Evolutionary conservation across 176 grass and related monocot species (phyloP).

Genomic region (Triticum aestivum): DNA sequence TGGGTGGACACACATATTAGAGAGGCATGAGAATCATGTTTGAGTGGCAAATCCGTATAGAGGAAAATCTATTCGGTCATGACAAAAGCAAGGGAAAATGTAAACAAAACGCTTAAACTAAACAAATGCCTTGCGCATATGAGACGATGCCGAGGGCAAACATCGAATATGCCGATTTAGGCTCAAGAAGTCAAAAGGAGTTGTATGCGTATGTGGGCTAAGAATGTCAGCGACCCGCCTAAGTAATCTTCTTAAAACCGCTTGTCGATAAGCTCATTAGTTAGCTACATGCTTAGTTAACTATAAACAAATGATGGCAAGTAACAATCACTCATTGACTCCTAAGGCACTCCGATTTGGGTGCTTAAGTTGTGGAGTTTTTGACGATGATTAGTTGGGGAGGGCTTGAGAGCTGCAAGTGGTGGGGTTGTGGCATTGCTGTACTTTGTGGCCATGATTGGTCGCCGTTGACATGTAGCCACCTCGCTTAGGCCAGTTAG

Average conservation of each 20-base stretch:
- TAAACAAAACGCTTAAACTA: background rate
- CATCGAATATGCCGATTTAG: background rate
- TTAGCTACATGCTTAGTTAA: too few species aligned
- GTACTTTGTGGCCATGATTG: constrained; percentile 13
- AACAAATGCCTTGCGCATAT: background rate
- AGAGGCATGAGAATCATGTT: background rate
- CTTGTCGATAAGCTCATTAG: background rate
- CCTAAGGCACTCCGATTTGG: background rate
- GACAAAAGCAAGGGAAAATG: too few species aligned
- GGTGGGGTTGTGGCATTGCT: constrained; percentile 1
- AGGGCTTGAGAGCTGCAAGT: background rate
- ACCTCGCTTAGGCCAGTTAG: background rate
- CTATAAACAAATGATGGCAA: background rate
- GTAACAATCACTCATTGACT: constrained; percentile 2
- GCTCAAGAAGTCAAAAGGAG: background rate
- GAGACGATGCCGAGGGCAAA: background rate
- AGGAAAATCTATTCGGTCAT: too few species aligned
- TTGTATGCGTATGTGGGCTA: background rate
- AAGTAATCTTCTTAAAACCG: background rate
- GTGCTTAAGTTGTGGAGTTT: background rate
- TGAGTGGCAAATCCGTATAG: background rate
- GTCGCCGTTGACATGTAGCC: constrained; percentile 41
- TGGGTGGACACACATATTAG: background rate
- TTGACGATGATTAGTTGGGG: background rate
- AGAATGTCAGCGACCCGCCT: background rate